Evolutionary conservation across 1,284 basidiomycete species (phyloP).

Genomic region (Pyrrhoderma noxium): DNA sequence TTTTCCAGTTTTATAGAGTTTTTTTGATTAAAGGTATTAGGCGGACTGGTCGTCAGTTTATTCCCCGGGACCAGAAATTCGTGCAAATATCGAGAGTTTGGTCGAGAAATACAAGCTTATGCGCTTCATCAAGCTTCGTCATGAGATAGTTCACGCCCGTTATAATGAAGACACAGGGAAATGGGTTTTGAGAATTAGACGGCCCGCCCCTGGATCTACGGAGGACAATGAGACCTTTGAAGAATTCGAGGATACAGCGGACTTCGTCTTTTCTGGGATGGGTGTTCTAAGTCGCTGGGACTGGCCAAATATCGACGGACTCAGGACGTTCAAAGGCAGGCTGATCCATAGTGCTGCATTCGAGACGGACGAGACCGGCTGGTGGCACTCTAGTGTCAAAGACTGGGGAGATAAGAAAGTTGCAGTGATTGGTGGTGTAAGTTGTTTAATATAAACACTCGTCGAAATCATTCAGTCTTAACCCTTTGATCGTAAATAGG

Average conservation of each 20-base stretch:
- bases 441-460: too few species aligned
- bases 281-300: conserved; percentile 46
- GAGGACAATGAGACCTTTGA: conserved; percentile 24
- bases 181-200: conserved; percentile 46
- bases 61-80: conserved; percentile 50
- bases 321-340: conserved; percentile 43
- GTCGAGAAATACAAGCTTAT: conserved; percentile 51
- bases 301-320: conserved; percentile 52
- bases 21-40: too few species aligned
- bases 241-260: conserved; percentile 43
- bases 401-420: conserved; percentile 49
- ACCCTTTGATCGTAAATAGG: conserved; percentile 28
- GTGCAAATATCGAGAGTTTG: conserved; percentile 42
- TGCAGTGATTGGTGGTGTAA: conserved; percentile 54
- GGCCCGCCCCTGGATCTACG: conserved; percentile 21
- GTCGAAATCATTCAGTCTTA: conserved; percentile 19
- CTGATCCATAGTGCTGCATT: conserved; percentile 52
- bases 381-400: conserved; percentile 41
- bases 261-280: conserved; percentile 40
- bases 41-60: conserved; percentile 55
- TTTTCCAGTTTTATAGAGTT: neutral
- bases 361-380: conserved; percentile 36
- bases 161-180: conserved; percentile 44
- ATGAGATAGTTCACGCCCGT: conserved; percentile 42
- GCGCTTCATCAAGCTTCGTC: conserved; percentile 44